These are phyloP conservation scores for Entrophospora sp. DNA, from an alignment of 192 early-diverging fungal genomes.

Conservation along the genomic window DNA sequence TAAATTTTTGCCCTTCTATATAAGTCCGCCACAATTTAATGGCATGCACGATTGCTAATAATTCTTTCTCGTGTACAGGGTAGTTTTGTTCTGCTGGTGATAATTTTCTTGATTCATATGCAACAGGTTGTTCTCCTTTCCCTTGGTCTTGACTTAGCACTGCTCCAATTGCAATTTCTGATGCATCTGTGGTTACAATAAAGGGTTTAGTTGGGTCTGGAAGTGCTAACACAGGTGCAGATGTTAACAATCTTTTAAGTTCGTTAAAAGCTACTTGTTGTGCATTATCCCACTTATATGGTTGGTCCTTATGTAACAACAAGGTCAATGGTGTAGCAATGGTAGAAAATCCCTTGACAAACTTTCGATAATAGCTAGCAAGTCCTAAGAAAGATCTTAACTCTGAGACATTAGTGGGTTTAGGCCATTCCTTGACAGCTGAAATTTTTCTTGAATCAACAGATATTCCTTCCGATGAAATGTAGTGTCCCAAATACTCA, in stretches of 20 bases:
- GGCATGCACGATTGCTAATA: conserved; percentile 9
- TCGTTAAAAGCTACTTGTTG: conserved; percentile 20
- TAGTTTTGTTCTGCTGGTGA: conserved; percentile 20
- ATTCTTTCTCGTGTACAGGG: conserved; percentile 22
- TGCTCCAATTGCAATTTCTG: conserved; percentile 21
- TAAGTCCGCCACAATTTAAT: conserved; percentile 7
- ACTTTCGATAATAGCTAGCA: conserved; percentile 30
- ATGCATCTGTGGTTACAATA: conserved; percentile 17
- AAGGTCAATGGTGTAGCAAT: conserved; percentile 21
- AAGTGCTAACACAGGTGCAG: conserved; percentile 6
- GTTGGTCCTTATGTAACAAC: conserved; percentile 21
- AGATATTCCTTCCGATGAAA: conserved; percentile 18
- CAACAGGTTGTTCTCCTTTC: conserved; percentile 11
- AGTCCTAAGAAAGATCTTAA: conserved; percentile 28
- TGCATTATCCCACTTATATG: conserved; percentile 9
- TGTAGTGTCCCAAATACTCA: conserved; percentile 26
- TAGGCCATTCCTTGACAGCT: conserved; percentile 8
- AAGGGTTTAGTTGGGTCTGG: not conserved
- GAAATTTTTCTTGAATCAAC: conserved; percentile 19
- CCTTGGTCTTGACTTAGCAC: conserved; percentile 18
- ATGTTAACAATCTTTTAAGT: conserved; percentile 5
- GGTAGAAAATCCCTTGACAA: conserved; percentile 26
- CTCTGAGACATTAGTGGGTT: conserved; percentile 13
- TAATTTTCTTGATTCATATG: conserved; percentile 24
- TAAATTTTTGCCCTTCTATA: conserved; percentile 10